These are phyloP conservation scores for Aspergillus japonicus DNA, from an alignment of 2,329 filamentous ascomycete genomes.

Conservation along the genomic window DNA sequence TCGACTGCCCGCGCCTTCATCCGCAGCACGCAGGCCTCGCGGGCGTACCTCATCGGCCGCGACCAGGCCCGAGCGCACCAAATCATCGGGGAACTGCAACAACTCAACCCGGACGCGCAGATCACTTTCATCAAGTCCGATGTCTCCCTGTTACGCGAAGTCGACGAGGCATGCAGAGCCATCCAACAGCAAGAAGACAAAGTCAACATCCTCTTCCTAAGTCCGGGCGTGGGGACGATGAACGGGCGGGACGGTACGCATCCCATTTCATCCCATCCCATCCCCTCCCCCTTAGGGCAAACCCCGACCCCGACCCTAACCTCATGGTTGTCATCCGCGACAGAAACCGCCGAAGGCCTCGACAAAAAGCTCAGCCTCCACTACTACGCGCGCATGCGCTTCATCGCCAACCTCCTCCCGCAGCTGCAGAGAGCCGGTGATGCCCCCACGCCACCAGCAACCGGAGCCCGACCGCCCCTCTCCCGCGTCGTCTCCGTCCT, in stretches of 20 bases:
- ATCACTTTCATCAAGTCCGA: conserved; percentile 52
- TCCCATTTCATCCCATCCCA: too few relatives aligned
- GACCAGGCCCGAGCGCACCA: conserved; percentile 33
- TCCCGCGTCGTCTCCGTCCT: conserved; percentile 6
- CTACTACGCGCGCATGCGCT: conserved; percentile 38
- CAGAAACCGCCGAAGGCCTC: conserved; percentile 35
- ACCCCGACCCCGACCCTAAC: too few relatives aligned
- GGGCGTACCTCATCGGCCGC: conserved; percentile 55
- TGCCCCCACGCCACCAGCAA: background rate
- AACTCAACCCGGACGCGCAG: conserved; percentile 45
- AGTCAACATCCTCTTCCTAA: conserved; percentile 30
- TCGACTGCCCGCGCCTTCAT: conserved; percentile 49
- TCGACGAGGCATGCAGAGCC: conserved; percentile 50
- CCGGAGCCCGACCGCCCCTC: background rate
- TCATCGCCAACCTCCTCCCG: conserved; percentile 34
- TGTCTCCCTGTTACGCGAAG: conserved; percentile 51
- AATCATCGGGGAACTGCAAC: conserved; percentile 44
- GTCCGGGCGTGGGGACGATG: conserved; percentile 19
- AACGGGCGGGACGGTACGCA: conserved; percentile 11
- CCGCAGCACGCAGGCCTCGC: conserved; percentile 42
- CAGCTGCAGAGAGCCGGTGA: conserved; percentile 7
- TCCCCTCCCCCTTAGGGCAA: too few relatives aligned
- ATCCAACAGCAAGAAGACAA: conserved; percentile 37
- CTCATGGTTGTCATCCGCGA: too few relatives aligned
- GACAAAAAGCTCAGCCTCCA: conserved; percentile 30